Percentiles rank a stretch among this genome's conserved stretches.
phyloP scores from a whole-genome alignment of 257 asterid genomes.

The Scutellaria barbata region DNA sequence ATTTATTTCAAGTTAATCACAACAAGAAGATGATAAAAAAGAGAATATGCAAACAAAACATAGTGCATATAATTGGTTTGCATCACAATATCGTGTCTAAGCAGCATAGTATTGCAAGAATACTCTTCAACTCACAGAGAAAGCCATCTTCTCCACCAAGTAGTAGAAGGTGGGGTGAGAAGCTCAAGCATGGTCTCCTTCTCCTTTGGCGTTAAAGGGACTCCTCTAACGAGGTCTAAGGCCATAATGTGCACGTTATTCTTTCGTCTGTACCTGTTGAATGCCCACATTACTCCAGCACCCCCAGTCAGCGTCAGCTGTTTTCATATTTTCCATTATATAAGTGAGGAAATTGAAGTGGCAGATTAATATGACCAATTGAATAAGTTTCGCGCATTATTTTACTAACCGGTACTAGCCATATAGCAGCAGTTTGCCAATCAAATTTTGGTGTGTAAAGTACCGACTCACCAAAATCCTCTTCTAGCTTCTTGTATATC shows the following conservation, averaged over 20 bases:
- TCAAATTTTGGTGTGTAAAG: slow-evolving; percentile 90
- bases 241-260: slow-evolving; percentile 90
- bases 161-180: slow-evolving; percentile 73
- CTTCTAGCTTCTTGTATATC: slow-evolving; percentile 81
- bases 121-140: slow-evolving; percentile 35
- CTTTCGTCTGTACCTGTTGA: slow-evolving; percentile 66
- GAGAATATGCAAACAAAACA: no score
- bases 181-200: slow-evolving; percentile 81
- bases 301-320: slow-evolving; percentile 79
- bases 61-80: no score
- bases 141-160: slow-evolving; percentile 72
- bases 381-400: background rate
- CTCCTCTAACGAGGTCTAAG: slow-evolving; percentile 80
- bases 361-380: background rate
- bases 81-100: no score
- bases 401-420: slow-evolving; percentile 86
- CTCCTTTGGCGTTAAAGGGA: slow-evolving; percentile 87
- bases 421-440: slow-evolving; percentile 90
- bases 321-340: slow-evolving; percentile 13
- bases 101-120: background rate
- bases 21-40: no score
- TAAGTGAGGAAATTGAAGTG: slow-evolving; percentile 25
- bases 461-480: slow-evolving; percentile 90
- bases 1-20: no score
- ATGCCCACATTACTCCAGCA: slow-evolving; percentile 87